Percentiles rank a stretch among this genome's conserved stretches.
These are phyloP conservation scores for Phaseolus lunatus DNA, from an alignment of 306 rosid species.

Conservation along the genomic window DNA sequence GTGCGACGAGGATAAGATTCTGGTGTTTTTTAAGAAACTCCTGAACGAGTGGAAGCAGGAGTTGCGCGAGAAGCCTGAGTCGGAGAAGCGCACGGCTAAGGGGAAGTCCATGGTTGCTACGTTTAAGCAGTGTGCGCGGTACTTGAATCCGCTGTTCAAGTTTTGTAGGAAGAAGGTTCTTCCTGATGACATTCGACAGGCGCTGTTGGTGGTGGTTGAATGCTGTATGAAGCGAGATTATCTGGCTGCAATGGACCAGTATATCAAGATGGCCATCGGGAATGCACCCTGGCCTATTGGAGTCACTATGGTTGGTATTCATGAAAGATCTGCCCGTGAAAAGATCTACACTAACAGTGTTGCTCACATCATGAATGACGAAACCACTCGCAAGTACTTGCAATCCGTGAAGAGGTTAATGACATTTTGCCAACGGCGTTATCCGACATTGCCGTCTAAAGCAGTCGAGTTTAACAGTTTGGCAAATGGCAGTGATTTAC, in stretches of 20 bases:
- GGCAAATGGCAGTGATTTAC: slow-evolving; percentile 99
- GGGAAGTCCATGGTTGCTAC: slow-evolving; percentile 98
- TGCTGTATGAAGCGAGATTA: slow-evolving; percentile 97
- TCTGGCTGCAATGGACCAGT: slow-evolving; percentile 98
- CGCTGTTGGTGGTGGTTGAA: slow-evolving; percentile 77
- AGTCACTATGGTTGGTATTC: slow-evolving; percentile 99
- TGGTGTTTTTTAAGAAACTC: slow-evolving; percentile 89
- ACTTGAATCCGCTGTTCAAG: slow-evolving; percentile 89
- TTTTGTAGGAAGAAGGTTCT: slow-evolving; percentile 98
- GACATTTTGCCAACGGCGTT: slow-evolving; percentile 97
- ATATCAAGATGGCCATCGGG: slow-evolving; percentile 93
- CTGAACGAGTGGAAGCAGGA: slow-evolving; percentile 98
- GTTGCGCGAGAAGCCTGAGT: slow-evolving; percentile 76
- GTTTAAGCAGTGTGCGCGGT: slow-evolving; percentile 95
- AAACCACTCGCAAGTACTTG: slow-evolving; percentile 92
- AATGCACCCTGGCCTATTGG: slow-evolving; percentile 99
- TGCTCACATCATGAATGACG: slow-evolving; percentile 98
- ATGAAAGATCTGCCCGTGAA: slow-evolving; percentile 98
- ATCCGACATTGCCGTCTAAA: slow-evolving; percentile 94
- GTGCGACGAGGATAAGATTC: slow-evolving; percentile 86
- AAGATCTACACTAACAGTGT: slow-evolving; percentile 99
- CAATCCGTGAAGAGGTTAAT: slow-evolving; percentile 92
- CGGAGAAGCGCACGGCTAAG: slow-evolving; percentile 87
- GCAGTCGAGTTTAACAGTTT: slow-evolving; percentile 99
- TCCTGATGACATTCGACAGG: slow-evolving; percentile 88